phyloP scores from a whole-genome alignment of 306 rosid species.

The Spatholobus suberectus region DNA sequence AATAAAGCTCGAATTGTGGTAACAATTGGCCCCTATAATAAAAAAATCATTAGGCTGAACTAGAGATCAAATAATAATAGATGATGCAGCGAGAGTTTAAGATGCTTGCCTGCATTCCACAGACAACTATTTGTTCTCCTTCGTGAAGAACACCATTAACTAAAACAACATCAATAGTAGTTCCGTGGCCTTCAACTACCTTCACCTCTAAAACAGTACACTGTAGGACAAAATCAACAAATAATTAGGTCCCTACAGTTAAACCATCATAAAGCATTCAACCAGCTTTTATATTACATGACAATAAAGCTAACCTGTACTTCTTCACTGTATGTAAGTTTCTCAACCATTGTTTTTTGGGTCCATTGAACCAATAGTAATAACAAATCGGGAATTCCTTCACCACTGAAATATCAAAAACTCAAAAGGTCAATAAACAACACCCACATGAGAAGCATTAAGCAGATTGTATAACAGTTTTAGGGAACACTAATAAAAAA shows the following conservation, averaged over 20 bases:
- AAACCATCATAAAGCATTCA: constrained; percentile 37
- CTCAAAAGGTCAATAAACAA: constrained; percentile 36
- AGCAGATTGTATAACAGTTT: neutral
- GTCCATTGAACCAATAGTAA: constrained; percentile 87
- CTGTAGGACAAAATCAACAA: constrained; percentile 55
- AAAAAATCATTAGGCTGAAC: constrained; percentile 30
- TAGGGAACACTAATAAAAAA: neutral
- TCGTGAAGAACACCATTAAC: constrained; percentile 97
- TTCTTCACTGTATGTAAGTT: constrained; percentile 85
- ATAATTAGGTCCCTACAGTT: constrained; percentile 46
- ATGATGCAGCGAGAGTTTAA: constrained; percentile 20
- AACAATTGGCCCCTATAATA: constrained; percentile 84
- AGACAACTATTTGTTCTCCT: constrained; percentile 97
- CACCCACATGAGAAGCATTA: neutral
- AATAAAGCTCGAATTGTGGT: constrained; percentile 87
- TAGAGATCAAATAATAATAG: neutral
- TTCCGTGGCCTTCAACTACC: constrained; percentile 97
- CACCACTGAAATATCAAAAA: constrained; percentile 71
- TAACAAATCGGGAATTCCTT: constrained; percentile 91
- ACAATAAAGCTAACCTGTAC: constrained; percentile 73
- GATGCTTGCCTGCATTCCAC: constrained; percentile 91
- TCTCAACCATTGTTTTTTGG: constrained; percentile 89
- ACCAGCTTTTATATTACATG: constrained; percentile 26
- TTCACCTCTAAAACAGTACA: constrained; percentile 97
- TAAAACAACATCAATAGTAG: constrained; percentile 95